Evolutionary conservation across 805 yeast species (phyloP).

Genomic region (Kregervanrija pseudodelftensis): DNA sequence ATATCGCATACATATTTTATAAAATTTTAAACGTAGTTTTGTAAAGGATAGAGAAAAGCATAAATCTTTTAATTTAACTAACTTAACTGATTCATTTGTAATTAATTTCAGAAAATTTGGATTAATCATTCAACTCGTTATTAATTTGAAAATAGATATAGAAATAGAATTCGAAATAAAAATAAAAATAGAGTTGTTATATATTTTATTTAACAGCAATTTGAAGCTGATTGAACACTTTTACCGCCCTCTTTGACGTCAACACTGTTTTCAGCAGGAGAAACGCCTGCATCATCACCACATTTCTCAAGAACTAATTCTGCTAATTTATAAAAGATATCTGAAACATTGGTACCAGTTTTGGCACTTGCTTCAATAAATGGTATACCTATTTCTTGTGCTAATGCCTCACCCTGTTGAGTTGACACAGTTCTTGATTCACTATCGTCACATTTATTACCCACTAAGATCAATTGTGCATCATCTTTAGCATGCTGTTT

Average conservation of each 20-base stretch:
- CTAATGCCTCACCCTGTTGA: slow-evolving; percentile 88
- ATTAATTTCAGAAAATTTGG: neutral
- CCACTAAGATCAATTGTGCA: slow-evolving; percentile 89
- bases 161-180: neutral
- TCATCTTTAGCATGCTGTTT: slow-evolving; percentile 96
- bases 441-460: slow-evolving; percentile 90
- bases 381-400: slow-evolving; percentile 79
- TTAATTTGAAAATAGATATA: neutral
- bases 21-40: neutral
- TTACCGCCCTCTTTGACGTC: slow-evolving; percentile 20
- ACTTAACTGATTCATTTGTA: neutral
- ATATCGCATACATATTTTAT: slow-evolving; percentile 81
- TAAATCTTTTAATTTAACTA: neutral
- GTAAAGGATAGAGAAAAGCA: neutral
- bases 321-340: slow-evolving; percentile 85
- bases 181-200: neutral
- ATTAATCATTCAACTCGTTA: neutral
- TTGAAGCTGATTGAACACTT: slow-evolving; percentile 13
- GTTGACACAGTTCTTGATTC: slow-evolving; percentile 79
- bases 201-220: slow-evolving; percentile 21
- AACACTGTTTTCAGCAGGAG: slow-evolving; percentile 17
- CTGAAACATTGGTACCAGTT: slow-evolving; percentile 85
- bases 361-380: slow-evolving; percentile 96
- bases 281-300: slow-evolving; percentile 31
- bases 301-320: slow-evolving; percentile 77